Evolutionary conservation across 768 basidiomycete species (phyloP).

Genomic region (Antrodiella citrinella): DNA sequence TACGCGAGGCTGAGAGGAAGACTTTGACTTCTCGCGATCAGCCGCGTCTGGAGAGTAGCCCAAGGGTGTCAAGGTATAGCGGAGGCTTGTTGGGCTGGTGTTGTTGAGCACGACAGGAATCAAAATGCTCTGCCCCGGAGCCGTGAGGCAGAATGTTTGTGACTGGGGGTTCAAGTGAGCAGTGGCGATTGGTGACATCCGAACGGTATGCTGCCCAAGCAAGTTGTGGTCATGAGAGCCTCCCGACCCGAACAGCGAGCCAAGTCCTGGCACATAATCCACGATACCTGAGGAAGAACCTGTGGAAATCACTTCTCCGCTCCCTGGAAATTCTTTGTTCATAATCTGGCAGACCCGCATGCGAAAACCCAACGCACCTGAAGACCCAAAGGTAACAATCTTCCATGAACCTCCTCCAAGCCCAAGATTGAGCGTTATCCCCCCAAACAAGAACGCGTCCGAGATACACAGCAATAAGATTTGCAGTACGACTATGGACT

Average conservation of each 20-base stretch:
- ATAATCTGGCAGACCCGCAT: no score
- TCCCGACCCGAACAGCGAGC: slow-evolving; percentile 35
- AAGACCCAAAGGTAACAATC: no score
- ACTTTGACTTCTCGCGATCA: slow-evolving; percentile 15
- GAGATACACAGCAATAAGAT: slow-evolving; percentile 53
- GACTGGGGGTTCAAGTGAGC: slow-evolving; percentile 79
- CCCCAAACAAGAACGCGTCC: slow-evolving; percentile 67
- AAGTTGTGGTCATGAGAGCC: slow-evolving; percentile 48
- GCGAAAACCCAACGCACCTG: no score
- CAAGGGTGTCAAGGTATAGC: slow-evolving; percentile 68
- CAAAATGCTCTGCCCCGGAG: slow-evolving; percentile 45
- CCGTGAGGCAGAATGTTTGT: slow-evolving; percentile 66
- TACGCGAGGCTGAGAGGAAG: slow-evolving; percentile 28
- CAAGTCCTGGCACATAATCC: slow-evolving; percentile 45
- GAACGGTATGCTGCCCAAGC: slow-evolving; percentile 84
- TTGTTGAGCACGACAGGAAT: slow-evolving; percentile 88
- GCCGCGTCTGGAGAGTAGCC: slow-evolving; percentile 35
- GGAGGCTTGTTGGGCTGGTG: slow-evolving; percentile 62
- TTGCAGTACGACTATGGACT: slow-evolving; percentile 54
- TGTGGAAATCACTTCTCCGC: slow-evolving; percentile 10
- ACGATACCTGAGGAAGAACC: slow-evolving; percentile 34
- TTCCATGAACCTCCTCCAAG: slow-evolving; percentile 21
- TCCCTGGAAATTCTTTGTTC: slow-evolving; percentile 10
- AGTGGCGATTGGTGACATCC: slow-evolving; percentile 90
- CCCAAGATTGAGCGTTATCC: slow-evolving; percentile 50